These are phyloP conservation scores for Fusarium sp. DNA, from an alignment of 2,329 filamentous ascomycete genomes.

Conservation along the genomic window DNA sequence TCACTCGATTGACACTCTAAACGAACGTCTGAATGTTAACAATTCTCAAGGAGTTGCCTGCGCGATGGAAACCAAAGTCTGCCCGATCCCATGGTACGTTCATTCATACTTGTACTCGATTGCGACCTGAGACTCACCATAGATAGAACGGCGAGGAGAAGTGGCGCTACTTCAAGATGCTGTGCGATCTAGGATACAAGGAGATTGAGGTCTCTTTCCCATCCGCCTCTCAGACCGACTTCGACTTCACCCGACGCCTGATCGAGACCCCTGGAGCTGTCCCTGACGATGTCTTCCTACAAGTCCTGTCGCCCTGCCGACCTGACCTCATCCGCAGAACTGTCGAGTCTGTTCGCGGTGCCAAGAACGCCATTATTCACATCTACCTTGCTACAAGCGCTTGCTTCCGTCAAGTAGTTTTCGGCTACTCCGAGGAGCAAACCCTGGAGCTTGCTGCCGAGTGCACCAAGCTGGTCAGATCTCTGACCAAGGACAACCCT, in stretches of 20 bases:
- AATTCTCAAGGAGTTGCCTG: slow-evolving; percentile 37
- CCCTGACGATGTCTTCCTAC: slow-evolving; percentile 82
- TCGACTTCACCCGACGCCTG: slow-evolving; percentile 89
- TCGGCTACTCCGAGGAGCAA: slow-evolving; percentile 86
- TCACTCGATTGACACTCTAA: not conserved
- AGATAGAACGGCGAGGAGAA: slow-evolving; percentile 90
- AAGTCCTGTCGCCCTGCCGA: slow-evolving; percentile 92
- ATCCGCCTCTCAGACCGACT: slow-evolving; percentile 93
- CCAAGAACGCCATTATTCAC: slow-evolving; percentile 94
- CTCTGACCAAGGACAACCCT: slow-evolving; percentile 85
- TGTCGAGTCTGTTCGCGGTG: slow-evolving; percentile 86
- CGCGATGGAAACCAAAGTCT: slow-evolving; percentile 95
- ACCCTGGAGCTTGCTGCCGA: slow-evolving; percentile 83
- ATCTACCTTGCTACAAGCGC: slow-evolving; percentile 96
- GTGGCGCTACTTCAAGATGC: slow-evolving; percentile 94
- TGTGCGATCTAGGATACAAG: slow-evolving; percentile 92
- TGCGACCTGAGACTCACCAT: not conserved
- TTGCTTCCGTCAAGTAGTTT: slow-evolving; percentile 93
- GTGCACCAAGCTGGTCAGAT: slow-evolving; percentile 87
- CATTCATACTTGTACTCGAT: not conserved
- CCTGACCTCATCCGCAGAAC: slow-evolving; percentile 88
- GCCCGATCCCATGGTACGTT: slow-evolving; percentile 86
- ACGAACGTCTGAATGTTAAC: not conserved
- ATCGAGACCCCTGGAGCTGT: slow-evolving; percentile 64
- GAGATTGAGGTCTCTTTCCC: slow-evolving; percentile 98